Base-by-base conservation (phyloP, 495 filamentous ascomycete species). In the Aspergillus carlsbadensis region DNA sequence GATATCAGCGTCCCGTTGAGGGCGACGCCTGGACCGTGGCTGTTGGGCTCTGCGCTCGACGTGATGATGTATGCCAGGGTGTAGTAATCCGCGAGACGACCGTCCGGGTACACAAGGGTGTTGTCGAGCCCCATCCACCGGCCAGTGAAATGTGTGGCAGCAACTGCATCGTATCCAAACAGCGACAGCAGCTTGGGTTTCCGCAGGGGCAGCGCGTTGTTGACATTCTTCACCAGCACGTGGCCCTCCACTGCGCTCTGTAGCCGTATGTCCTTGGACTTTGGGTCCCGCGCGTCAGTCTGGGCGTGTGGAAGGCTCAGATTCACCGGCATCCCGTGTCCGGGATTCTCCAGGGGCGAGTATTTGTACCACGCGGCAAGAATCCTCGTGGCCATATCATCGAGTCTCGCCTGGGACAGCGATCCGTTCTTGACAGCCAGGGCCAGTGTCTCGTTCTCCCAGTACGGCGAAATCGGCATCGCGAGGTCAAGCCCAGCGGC, bases 311-410 rank as follows among this genome's bases (percentile, higher is more conserved):
- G 86, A 39, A 84, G 78, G 3, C 77, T 86, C 79, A 82, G 81
- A 48, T 82, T 80, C 17, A 78, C 76, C 7, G 82, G 89, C 52
- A 86, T 79, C 47, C 54, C 61, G 13, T 87, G 74, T 42, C 90
- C 88, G 10, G 72, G 65, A 0, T 68, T 52, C 7, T 80, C 79
- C 57, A 74, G 82, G 3, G 41, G 67, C 5, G 86, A 79, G 60
- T 92, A 87, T 68, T 93, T 90, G 70, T 92, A 95, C 90, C 89
- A 95, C 0, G 90, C 78, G 1, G 91, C 91, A 4, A 96, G 86
- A 52, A 94, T 82, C 91, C 78, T 24, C 78, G 62, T 74, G 15
- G 62, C 74, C 84, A 87, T 87, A 51, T 87, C 82, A 57, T 85
- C 79, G 2, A 87, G 62, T 40, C 61, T 68, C 31, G 26, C 70